Percentiles rank a stretch among this genome's conserved stretches.
Evolutionary conservation across 2,329 filamentous ascomycete genomes (phyloP).

Genomic region (Verticillium klebahnii): DNA sequence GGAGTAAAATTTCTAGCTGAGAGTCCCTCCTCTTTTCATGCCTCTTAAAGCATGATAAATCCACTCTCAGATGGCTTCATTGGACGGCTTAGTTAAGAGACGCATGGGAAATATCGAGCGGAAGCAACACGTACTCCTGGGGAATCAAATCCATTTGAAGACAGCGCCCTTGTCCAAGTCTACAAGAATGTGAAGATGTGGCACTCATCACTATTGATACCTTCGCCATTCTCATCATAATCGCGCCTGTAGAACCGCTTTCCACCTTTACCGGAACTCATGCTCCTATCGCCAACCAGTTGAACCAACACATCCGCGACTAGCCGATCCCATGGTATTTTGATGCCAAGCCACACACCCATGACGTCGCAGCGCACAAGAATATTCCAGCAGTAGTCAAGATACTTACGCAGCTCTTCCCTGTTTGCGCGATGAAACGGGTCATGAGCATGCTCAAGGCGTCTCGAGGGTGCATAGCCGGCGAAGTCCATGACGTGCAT

Average conservation of each 20-base stretch:
- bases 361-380: conserved; percentile 18
- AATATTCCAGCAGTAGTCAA: conserved; percentile 21
- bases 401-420: conserved; percentile 17
- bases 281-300: neutral
- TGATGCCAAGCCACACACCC: neutral
- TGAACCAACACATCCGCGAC: neutral
- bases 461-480: conserved; percentile 4
- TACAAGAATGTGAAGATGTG: too few species aligned
- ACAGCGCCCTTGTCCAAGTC: too few species aligned
- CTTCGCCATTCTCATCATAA: too few species aligned
- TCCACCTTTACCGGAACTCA: neutral
- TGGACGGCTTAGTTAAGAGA: too few species aligned
- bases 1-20: too few species aligned
- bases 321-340: neutral
- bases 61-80: too few species aligned
- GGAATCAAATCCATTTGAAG: too few species aligned
- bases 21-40: too few species aligned
- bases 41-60: too few species aligned
- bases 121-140: too few species aligned
- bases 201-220: too few species aligned
- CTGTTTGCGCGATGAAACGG: conserved; percentile 14
- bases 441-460: conserved; percentile 11
- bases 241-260: neutral
- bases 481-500: conserved; percentile 11
- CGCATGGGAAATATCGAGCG: too few species aligned